A percentile compares a stretch with the other conserved stretches of the same genome.
Conservation (phyloP, 495 filamentous ascomycete genomes). For the Aspergillus panamensis region DNA sequence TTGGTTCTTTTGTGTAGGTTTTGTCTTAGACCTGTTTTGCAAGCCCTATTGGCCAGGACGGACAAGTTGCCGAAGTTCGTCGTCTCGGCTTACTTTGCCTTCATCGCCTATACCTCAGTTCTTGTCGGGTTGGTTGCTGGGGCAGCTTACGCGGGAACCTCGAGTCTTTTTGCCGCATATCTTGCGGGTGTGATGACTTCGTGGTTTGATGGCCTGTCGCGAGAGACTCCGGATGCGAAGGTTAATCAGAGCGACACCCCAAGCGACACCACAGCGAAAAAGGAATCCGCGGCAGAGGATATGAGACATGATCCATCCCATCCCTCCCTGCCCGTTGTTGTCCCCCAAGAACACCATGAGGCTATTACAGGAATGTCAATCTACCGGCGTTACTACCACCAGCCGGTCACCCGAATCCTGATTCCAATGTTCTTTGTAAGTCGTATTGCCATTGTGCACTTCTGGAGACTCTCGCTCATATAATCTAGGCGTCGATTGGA, state of each 20-base stretch:
- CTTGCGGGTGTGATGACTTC: slow-evolving; percentile 59
- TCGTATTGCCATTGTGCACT: background rate
- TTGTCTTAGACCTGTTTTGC: slow-evolving; percentile 38
- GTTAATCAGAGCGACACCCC: background rate
- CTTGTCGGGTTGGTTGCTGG: slow-evolving; percentile 55
- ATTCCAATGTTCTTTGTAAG: slow-evolving; percentile 74
- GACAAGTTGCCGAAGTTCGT: slow-evolving; percentile 17
- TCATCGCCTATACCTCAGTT: slow-evolving; percentile 41
- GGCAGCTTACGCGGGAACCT: slow-evolving; percentile 62
- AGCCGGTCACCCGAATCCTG: slow-evolving; percentile 51
- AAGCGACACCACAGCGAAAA: background rate
- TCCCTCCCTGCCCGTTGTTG: background rate
- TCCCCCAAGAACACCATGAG: background rate
- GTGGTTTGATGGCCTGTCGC: slow-evolving; percentile 45
- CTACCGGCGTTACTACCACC: slow-evolving; percentile 56
- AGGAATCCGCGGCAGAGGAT: background rate
- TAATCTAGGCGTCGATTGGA: slow-evolving; percentile 61
- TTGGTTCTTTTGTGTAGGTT: slow-evolving; percentile 46
- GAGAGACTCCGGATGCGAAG: background rate
- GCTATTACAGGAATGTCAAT: slow-evolving; percentile 34
- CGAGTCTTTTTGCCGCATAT: slow-evolving; percentile 67
- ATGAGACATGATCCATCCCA: background rate
- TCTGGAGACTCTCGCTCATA: slow-evolving; percentile 2
- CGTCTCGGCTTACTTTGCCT: slow-evolving; percentile 27
- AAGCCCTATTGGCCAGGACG: slow-evolving; percentile 3